A percentile compares a stretch with the other conserved stretches of the same genome.
These are phyloP conservation scores for Annona squamosa DNA, from an alignment of 164 flowering plant species.

Conservation along the genomic window DNA sequence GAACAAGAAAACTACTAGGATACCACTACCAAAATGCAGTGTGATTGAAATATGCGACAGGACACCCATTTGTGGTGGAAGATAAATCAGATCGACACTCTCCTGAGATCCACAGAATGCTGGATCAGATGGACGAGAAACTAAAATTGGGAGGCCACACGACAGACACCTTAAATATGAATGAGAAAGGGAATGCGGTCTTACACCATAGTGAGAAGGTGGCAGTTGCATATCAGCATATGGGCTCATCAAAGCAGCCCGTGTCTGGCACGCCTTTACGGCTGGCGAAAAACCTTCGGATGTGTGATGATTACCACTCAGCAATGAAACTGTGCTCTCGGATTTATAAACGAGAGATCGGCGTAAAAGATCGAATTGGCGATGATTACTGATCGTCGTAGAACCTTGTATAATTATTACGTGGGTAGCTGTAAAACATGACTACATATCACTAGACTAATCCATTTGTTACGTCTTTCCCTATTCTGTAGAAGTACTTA, in stretches of 20 bases:
- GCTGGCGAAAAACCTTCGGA: constrained; percentile 46
- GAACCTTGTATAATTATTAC: no score
- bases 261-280: constrained; percentile 19
- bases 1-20: constrained; percentile 1
- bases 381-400: no score
- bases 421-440: no score
- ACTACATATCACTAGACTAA: no score
- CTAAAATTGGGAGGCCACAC: constrained; percentile 7
- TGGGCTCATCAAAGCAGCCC: constrained; percentile 29
- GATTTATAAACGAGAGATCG: constrained; percentile 38
- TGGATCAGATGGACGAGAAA: constrained; percentile 1
- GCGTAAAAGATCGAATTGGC: constrained; percentile 37
- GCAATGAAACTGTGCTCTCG: constrained; percentile 42
- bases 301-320: constrained; percentile 26
- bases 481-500: no score
- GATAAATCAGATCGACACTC: constrained; percentile 3
- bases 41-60: constrained; percentile 1
- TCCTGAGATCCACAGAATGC: constrained; percentile 4
- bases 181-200: constrained; percentile 39
- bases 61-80: constrained; percentile 4
- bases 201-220: constrained; percentile 55
- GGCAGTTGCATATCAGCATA: constrained; percentile 32
- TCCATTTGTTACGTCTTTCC: no score
- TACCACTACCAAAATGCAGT: constrained; percentile 1
- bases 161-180: constrained; percentile 2